Conservation (phyloP, 768 basidiomycete genomes). For the Suillus ampliporus region DNA sequence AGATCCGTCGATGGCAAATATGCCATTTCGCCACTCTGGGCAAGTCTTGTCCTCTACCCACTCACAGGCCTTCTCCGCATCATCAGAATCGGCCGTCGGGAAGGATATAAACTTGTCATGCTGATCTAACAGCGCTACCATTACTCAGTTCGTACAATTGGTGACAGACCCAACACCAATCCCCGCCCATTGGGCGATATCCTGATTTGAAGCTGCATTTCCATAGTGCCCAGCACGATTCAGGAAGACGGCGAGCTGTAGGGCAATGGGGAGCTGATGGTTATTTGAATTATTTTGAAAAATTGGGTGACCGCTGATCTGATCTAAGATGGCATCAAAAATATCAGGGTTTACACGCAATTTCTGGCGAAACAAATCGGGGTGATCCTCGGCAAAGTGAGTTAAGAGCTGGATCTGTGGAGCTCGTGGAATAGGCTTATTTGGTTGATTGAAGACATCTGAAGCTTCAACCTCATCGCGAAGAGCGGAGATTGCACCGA, state of each 20-base stretch:
- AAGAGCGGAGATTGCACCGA: not conserved
- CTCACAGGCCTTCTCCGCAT: not conserved
- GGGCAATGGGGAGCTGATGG: conserved; percentile 1
- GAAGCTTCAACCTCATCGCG: not conserved
- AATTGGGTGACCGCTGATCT: conserved; percentile 28
- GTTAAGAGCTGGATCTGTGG: not conserved
- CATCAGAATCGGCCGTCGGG: conserved; percentile 10
- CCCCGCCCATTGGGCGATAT: conserved; percentile 19
- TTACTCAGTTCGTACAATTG: conserved; percentile 23
- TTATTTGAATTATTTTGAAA: conserved; percentile 30
- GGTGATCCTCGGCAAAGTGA: not conserved
- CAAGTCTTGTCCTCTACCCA: conserved; percentile 6
- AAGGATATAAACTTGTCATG: conserved; percentile 14
- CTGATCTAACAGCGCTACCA: conserved; percentile 18
- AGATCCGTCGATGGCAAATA: conserved; percentile 15
- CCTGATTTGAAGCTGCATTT: conserved; percentile 13
- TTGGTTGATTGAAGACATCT: not conserved
- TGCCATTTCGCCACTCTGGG: conserved; percentile 9
- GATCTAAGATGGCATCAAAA: conserved; percentile 28
- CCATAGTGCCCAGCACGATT: conserved; percentile 12
- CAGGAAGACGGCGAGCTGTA: conserved; percentile 10
- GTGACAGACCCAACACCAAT: not conserved
- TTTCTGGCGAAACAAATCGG: conserved; percentile 23
- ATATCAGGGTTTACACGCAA: conserved; percentile 30
- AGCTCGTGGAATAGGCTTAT: not conserved